These are phyloP conservation scores for Aureobasidium sp. DNA, from an alignment of 2,329 filamentous ascomycete species.

Conservation along the genomic window DNA sequence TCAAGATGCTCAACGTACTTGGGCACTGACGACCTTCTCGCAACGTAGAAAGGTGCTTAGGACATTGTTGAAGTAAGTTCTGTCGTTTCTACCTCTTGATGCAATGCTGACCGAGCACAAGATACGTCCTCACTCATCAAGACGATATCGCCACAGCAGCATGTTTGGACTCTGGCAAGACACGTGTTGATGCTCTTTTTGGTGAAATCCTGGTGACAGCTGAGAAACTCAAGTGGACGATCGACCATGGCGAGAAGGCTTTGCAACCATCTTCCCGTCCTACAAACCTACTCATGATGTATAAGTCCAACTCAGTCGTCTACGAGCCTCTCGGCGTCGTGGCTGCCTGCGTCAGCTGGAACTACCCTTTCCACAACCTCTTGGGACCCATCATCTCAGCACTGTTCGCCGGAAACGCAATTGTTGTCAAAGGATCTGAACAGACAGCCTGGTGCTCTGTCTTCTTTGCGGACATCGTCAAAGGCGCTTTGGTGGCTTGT, in stretches of 20 bases:
- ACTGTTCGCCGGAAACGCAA: slow-evolving; percentile 83
- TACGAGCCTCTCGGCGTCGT: slow-evolving; percentile 94
- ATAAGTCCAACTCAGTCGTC: slow-evolving; percentile 82
- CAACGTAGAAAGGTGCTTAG: slow-evolving; percentile 71
- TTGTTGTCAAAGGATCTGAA: slow-evolving; percentile 91
- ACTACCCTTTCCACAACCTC: slow-evolving; percentile 88
- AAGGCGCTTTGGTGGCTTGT: slow-evolving; percentile 70
- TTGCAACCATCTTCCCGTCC: slow-evolving; percentile 64
- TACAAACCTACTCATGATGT: slow-evolving; percentile 88
- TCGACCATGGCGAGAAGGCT: slow-evolving; percentile 79
- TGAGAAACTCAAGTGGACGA: slow-evolving; percentile 92
- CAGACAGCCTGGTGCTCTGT: slow-evolving; percentile 86
- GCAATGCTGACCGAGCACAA: slow-evolving; percentile 17
- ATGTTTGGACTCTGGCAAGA: slow-evolving; percentile 91
- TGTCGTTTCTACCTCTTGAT: too few relatives aligned
- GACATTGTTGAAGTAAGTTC: slow-evolving; percentile 58
- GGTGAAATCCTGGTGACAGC: slow-evolving; percentile 91
- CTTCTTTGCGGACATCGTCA: slow-evolving; percentile 74
- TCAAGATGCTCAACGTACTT: slow-evolving; percentile 63
- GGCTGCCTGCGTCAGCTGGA: slow-evolving; percentile 90
- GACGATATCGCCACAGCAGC: slow-evolving; percentile 77
- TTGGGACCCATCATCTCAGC: slow-evolving; percentile 84
- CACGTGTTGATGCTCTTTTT: slow-evolving; percentile 85
- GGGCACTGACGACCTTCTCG: slow-evolving; percentile 69
- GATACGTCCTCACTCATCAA: slow-evolving; percentile 78